Evolutionary conservation across 176 grass and related monocot genomes (phyloP).

Genomic region (Oryza glaberrima): DNA sequence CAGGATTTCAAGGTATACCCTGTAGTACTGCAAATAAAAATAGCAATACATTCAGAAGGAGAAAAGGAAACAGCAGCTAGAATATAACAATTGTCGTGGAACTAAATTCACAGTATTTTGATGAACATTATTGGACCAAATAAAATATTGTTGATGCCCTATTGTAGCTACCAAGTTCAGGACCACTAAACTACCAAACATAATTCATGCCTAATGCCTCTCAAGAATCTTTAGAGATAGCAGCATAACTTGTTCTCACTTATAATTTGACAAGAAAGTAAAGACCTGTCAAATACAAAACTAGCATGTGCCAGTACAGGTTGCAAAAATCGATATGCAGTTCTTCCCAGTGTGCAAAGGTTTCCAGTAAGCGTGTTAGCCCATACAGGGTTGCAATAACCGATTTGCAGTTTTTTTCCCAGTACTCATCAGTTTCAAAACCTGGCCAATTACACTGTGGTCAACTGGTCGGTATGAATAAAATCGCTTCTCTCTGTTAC

Average conservation of each 20-base stretch:
- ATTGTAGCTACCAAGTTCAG: not conserved
- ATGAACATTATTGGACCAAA: conserved; percentile 18
- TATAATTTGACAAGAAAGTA: conserved; percentile 28
- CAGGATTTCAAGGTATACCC: conserved; percentile 77
- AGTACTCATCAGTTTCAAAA: not conserved
- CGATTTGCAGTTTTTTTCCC: not conserved
- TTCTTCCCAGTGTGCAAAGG: not conserved
- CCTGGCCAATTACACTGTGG: not conserved
- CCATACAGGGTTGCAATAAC: not conserved
- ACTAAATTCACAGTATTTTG: conserved; percentile 10
- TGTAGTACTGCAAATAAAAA: conserved; percentile 84
- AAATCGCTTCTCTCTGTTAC: not conserved
- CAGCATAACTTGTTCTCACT: not conserved
- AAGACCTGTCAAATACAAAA: not conserved
- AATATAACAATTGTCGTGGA: not conserved
- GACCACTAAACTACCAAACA: conserved; percentile 1
- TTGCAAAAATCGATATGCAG: not conserved
- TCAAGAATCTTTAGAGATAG: not conserved
- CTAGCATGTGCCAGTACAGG: not conserved
- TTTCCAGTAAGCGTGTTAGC: not conserved
- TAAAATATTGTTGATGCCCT: conserved; percentile 2
- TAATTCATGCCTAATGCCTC: conserved; percentile 4
- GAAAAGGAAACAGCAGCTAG: conserved; percentile 14
- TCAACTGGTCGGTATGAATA: not conserved
- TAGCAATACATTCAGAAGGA: conserved; percentile 31